These are phyloP conservation scores for Malus domestica DNA, from an alignment of 306 rosid genomes.

Conservation along the genomic window DNA sequence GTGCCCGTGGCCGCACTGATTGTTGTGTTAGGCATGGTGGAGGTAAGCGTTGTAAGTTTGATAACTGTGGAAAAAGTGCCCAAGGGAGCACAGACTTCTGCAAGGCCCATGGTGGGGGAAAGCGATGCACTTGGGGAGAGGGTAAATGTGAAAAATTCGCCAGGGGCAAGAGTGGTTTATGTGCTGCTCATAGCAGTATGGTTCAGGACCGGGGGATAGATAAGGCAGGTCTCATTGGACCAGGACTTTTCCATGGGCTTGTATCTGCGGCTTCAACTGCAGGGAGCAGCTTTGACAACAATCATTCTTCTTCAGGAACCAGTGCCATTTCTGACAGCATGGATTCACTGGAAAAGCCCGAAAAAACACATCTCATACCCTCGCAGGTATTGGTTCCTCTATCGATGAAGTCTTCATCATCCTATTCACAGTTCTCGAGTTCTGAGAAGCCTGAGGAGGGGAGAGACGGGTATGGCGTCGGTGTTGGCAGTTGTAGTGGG, in stretches of 20 bases:
- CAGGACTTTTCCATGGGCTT: constrained; percentile 81
- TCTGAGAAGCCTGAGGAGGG: constrained; percentile 40
- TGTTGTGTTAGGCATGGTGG: constrained; percentile 97
- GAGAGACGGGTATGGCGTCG: constrained; percentile 20
- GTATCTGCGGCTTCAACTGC: constrained; percentile 58
- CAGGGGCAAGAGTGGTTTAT: constrained; percentile 87
- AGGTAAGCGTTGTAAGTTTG: constrained; percentile 81
- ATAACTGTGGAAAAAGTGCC: constrained; percentile 88
- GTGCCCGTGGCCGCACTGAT: constrained; percentile 97
- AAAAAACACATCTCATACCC: constrained; percentile 50
- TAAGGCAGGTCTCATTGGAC: constrained; percentile 69
- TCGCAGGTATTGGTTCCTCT: constrained; percentile 77
- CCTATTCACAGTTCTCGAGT: constrained; percentile 30
- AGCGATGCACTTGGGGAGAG: constrained; percentile 85
- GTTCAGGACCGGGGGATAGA: constrained; percentile 45
- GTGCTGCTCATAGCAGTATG: constrained; percentile 91
- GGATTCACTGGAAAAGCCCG: constrained; percentile 53
- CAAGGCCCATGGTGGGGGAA: constrained; percentile 99
- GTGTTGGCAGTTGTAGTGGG: constrained; percentile 19
- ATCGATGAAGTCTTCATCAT: constrained; percentile 33
- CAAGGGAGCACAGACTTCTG: constrained; percentile 99
- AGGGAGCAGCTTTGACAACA: constrained; percentile 54
- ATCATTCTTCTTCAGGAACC: constrained; percentile 53
- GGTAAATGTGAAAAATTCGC: constrained; percentile 92
- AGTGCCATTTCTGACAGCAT: constrained; percentile 58